Base-by-base conservation (phyloP, 257 asterid genomes). In the Ilex aquifolium region DNA sequence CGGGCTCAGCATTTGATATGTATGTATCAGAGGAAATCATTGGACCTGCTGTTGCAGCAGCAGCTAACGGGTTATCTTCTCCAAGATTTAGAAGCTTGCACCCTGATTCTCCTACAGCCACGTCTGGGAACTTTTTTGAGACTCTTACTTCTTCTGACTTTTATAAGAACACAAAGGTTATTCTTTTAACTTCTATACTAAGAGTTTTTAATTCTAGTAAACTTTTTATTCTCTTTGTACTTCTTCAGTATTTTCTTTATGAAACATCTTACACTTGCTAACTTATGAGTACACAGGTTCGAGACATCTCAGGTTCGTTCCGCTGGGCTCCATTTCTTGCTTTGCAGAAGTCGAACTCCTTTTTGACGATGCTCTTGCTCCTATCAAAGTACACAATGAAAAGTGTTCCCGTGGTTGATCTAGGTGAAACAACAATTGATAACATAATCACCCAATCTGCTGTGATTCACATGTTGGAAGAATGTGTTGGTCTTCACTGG, bases 301-400 rank as follows among this genome's bases (percentile, higher is more conserved):
- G 87, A 39, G 97, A 93, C 67, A 93, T 93, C 55, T 76, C 99
- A 8, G 99, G 97, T 69, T 82, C 92, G 42, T 93, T 93, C 63
- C 96, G 99, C 36, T 93, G 97, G 99, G 99, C 99, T 40, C 99
- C 99, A 2, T 93, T 90, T 79, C 95, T 90, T 5, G 99, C 99
- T 1, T 69, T 93, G 83, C 99, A 93, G 81, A 83, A 80, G 44
- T 71, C 95, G 0, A 93, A 93, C 88, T 93, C 99, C 2, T 90
- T 93, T 68, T 70, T 93, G 71, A 93, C 99, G 8, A 90, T 93
- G 99, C 99, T 93, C 56, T 81, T 93, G 54, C 81, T 93, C 62
- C 83, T 93, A 52, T 93, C 99, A 8, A 87, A 84, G 51, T 93
- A 90, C 77, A 82, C 93, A 80, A 93, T 93, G 99, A 93, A 93